A percentile compares a stretch with the other conserved stretches of the same genome.
Evolutionary conservation across 371 early-diverging fungal genomes (phyloP).

Genomic region (Rhizopus microsporus): DNA sequence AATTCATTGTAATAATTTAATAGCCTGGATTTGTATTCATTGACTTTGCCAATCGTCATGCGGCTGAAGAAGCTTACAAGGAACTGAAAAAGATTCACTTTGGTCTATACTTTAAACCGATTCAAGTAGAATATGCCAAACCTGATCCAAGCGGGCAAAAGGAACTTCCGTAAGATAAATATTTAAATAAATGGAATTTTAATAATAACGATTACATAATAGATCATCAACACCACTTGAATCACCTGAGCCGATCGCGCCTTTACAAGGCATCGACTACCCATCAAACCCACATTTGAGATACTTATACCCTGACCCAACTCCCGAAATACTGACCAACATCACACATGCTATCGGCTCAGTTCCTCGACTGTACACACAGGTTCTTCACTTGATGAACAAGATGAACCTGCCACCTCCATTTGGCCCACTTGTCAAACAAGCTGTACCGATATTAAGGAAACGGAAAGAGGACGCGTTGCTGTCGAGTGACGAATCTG

Average conservation of each 20-base stretch:
- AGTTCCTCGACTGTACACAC: conserved; percentile 61
- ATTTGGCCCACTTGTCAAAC: conserved; percentile 43
- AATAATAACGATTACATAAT: neutral
- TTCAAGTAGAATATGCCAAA: conserved; percentile 52
- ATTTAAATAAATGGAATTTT: neutral
- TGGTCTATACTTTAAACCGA: conserved; percentile 33
- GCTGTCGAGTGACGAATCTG: conserved; percentile 61
- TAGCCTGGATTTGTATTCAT: conserved; percentile 51
- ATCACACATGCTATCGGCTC: conserved; percentile 55
- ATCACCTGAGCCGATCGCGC: conserved; percentile 18
- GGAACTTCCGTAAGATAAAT: neutral
- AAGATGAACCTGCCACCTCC: conserved; percentile 73
- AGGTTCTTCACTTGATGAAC: conserved; percentile 74
- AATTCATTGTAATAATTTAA: neutral
- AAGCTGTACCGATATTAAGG: conserved; percentile 33
- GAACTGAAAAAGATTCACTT: conserved; percentile 27
- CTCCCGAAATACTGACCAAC: conserved; percentile 49
- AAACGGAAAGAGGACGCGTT: conserved; percentile 41
- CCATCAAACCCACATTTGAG: conserved; percentile 52
- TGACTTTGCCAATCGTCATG: conserved; percentile 44
- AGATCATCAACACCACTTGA: neutral
- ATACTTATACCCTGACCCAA: conserved; percentile 59
- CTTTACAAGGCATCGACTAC: conserved; percentile 26
- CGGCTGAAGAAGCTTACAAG: conserved; percentile 38
- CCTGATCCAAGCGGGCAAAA: conserved; percentile 31